These are phyloP conservation scores for Entonaema liquescens DNA, from an alignment of 495 filamentous ascomycete species.

Conservation along the genomic window DNA sequence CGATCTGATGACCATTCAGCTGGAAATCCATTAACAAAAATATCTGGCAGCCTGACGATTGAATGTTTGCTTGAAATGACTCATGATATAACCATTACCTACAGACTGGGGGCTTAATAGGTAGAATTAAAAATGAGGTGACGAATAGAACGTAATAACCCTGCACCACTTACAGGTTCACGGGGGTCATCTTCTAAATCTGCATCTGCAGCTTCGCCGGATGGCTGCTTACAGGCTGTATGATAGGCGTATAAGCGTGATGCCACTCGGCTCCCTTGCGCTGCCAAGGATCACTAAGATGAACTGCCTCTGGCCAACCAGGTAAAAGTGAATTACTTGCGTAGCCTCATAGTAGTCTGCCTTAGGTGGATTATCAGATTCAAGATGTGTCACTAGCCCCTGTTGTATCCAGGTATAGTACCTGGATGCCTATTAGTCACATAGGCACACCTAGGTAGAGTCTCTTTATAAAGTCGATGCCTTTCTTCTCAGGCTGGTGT, in stretches of 20 bases:
- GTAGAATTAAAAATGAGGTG: background rate
- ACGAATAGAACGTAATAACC: background rate
- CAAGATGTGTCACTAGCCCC: constrained; percentile 7
- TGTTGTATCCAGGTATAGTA: background rate
- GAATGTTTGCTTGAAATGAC: background rate
- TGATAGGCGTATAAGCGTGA: background rate
- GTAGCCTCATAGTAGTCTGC: constrained; percentile 13
- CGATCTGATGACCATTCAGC: constrained; percentile 1
- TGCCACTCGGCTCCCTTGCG: background rate
- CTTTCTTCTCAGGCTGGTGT: constrained; percentile 18
- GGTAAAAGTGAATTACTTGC: background rate
- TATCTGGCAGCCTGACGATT: background rate
- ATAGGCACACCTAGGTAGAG: background rate
- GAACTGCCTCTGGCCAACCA: constrained; percentile 4
- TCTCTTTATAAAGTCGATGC: constrained; percentile 22
- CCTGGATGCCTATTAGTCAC: constrained; percentile 26
- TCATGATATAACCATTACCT: background rate
- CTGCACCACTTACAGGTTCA: constrained; percentile 4
- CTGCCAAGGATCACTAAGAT: constrained; percentile 11
- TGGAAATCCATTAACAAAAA: background rate
- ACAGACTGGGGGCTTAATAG: background rate
- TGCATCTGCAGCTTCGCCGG: background rate
- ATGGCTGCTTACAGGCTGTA: background rate
- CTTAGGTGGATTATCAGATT: background rate
- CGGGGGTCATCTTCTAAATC: background rate